These are phyloP conservation scores for Podila epigama DNA, from an alignment of 192 early-diverging fungal species.

Conservation along the genomic window DNA sequence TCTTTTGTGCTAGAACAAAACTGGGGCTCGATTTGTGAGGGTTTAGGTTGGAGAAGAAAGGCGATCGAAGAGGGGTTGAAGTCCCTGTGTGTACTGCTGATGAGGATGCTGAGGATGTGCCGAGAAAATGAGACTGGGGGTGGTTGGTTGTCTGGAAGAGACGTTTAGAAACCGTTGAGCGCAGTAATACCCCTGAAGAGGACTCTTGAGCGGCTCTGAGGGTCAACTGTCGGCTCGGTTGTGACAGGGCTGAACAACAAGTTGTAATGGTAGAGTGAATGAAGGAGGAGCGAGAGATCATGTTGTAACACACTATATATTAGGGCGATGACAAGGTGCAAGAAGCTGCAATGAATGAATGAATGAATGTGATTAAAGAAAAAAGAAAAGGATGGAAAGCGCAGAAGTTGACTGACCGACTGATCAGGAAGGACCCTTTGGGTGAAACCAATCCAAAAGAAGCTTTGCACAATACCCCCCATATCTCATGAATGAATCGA, in stretches of 20 bases:
- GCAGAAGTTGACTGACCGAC: background rate
- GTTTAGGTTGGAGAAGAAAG: background rate
- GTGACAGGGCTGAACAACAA: background rate
- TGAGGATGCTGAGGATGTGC: background rate
- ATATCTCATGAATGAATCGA: background rate
- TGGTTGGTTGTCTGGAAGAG: background rate
- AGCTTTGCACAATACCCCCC: background rate
- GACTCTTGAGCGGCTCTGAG: background rate
- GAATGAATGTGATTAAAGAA: background rate
- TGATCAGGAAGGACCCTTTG: background rate
- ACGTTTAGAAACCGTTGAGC: background rate
- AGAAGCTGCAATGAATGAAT: background rate
- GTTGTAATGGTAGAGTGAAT: background rate
- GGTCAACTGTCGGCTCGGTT: conserved; percentile 9
- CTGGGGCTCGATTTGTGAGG: background rate
- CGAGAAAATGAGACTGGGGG: background rate
- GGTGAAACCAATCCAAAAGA: background rate
- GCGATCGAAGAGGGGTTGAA: background rate
- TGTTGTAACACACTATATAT: background rate
- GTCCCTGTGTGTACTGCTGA: background rate
- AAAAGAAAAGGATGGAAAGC: background rate
- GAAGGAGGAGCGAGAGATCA: background rate
- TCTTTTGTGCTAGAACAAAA: background rate
- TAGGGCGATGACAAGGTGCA: background rate
- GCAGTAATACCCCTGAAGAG: background rate